Percentiles rank a stretch among this genome's conserved stretches.
Evolutionary conservation across 805 yeast genomes (phyloP).

Genomic region (Alloascoidea africana): DNA sequence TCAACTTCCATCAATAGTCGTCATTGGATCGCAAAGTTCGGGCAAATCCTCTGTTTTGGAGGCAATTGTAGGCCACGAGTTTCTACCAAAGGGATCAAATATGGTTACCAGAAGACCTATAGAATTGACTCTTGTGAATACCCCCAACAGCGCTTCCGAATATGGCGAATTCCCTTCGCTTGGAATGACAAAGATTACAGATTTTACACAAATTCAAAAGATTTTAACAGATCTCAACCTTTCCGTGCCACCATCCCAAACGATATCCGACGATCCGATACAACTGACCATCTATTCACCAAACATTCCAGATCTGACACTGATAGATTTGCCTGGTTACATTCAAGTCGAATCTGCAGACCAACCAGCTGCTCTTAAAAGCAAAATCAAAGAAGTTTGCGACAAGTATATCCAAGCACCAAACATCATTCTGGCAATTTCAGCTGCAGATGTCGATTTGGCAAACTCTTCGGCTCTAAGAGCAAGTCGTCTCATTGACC

Average conservation of each 20-base stretch:
- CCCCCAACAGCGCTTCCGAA: constrained; percentile 63
- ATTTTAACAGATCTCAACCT: constrained; percentile 78
- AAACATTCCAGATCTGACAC: constrained; percentile 65
- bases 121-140: constrained; percentile 80
- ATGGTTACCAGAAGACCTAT: constrained; percentile 98
- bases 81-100: constrained; percentile 90
- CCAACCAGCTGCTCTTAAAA: constrained; percentile 76
- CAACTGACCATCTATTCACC: constrained; percentile 87
- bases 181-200: constrained; percentile 67
- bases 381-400: constrained; percentile 66
- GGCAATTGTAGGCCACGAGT: constrained; percentile 95
- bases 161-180: constrained; percentile 90
- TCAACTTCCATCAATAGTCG: constrained; percentile 88
- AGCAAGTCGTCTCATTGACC: constrained; percentile 83
- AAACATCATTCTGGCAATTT: constrained; percentile 86
- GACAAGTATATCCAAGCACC: constrained; percentile 81
- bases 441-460: constrained; percentile 95
- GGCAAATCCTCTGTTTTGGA: constrained; percentile 96
- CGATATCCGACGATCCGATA: constrained; percentile 87
- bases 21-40: constrained; percentile 92
- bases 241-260: constrained; percentile 80
- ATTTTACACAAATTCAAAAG: constrained; percentile 78
- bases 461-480: constrained; percentile 92
- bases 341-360: constrained; percentile 95
- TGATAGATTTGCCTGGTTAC: constrained; percentile 95